Base-by-base conservation (phyloP, 345 rosid genomes). In the rapeseed (Brassica napus) region DNA sequence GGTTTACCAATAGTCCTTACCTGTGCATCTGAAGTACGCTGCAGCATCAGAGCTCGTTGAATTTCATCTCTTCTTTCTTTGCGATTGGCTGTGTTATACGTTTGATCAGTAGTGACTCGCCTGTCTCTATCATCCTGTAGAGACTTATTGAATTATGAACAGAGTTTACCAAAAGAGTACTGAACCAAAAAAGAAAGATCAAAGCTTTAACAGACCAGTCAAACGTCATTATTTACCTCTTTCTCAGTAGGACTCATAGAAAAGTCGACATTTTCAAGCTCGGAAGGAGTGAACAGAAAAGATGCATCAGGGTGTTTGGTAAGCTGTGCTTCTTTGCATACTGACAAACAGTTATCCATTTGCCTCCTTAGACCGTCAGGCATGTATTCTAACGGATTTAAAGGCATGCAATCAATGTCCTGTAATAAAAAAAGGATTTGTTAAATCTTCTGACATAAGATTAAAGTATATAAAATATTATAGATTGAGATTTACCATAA, bases 371-470 rank as follows among this genome's bases (percentile, higher is more conserved):
- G 90, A 83, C 86, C 84, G 83, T 96, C 97, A 24, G 97, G 94
- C 90, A 89, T 87, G 84, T 87, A 93, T 26, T 92, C 94, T 72
- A 88, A 77, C 5, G 91, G 90, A 87, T 93, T 86, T 72, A 82
- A 79, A 79, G 99, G 98, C 99, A 96, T 96, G 86, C 97, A 92
- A 82, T 96, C 98, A 82, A 89, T 82, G 87, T 96, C 99, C 99
- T 93, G 89, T 71, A 16, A 65, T 34, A 74, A 63, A 74, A 63
- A 73, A 66, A 8, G 15, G 23, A 14, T 66, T 72, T 76, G 62
- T 77, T 66, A 60, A 10, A 74, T 69, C 34, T 55, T 18, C 71
- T 68, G 65, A 64, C 55, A 58, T 42, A 7, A 34, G 60, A 23
- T 26, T 28, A 10, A 65, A 16, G 18, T 4, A 49, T 14, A 24